Conservation (phyloP, 257 asterid genomes). For the Ilex aquifolium region DNA sequence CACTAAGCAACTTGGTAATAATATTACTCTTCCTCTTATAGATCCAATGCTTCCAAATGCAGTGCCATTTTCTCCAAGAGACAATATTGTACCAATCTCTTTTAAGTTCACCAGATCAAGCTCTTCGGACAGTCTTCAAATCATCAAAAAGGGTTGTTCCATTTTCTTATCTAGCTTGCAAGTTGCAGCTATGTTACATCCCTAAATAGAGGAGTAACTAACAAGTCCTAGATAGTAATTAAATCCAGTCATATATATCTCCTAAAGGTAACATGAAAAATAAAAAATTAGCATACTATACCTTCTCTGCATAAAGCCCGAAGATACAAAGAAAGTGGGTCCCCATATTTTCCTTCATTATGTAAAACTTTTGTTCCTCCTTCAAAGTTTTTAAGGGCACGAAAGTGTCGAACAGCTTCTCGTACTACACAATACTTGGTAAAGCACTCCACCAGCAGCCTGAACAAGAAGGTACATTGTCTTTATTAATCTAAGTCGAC, state of each 20-base stretch:
- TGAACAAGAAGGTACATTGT: conserved; percentile 22
- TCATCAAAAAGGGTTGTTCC: too few species aligned
- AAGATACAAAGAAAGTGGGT: conserved; percentile 91
- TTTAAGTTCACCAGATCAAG: too few species aligned
- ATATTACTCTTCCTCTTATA: too few species aligned
- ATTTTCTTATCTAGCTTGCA: too few species aligned
- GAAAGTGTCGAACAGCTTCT: conserved; percentile 96
- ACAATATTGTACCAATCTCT: too few species aligned
- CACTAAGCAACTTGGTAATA: too few species aligned
- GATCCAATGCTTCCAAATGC: too few species aligned
- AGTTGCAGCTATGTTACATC: too few species aligned
- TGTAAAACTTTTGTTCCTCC: conserved; percentile 71
- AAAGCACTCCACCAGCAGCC: conserved; percentile 94
- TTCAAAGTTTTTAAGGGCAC: conserved; percentile 72
- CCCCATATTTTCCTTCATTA: conserved; percentile 79
- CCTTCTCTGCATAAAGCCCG: conserved; percentile 99
- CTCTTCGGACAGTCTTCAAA: too few species aligned
- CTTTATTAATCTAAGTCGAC: not conserved
- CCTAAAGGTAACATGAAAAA: not conserved
- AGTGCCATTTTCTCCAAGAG: too few species aligned
- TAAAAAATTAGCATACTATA: conserved; percentile 3
- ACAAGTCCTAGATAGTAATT: too few species aligned
- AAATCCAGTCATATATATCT: not conserved
- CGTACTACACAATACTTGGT: conserved; percentile 87
- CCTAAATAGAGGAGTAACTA: too few species aligned